Evolutionary conservation across 2,329 filamentous ascomycete genomes (phyloP).

Genomic region (Thermothelomyces thermophilus): DNA sequence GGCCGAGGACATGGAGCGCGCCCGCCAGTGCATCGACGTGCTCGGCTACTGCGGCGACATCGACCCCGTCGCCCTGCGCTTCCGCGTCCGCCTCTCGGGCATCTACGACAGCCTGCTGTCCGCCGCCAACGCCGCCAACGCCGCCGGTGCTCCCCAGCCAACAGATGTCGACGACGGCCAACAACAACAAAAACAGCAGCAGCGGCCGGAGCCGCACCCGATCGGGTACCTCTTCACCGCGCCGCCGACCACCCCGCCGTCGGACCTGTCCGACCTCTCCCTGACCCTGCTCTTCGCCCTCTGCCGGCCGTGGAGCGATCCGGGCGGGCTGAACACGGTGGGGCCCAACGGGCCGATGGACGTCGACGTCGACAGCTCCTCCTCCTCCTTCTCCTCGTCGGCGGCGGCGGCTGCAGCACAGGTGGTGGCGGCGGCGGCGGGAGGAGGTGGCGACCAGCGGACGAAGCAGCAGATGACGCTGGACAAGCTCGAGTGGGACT

Average conservation of each 20-base stretch:
- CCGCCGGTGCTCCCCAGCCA: too few relatives aligned
- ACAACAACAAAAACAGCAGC: too few relatives aligned
- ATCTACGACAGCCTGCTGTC: slow-evolving; percentile 13
- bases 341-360: not conserved
- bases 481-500: slow-evolving; percentile 14
- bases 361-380: not conserved
- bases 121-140: not conserved
- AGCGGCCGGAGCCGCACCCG: not conserved
- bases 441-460: too few relatives aligned
- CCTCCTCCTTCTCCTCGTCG: not conserved
- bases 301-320: slow-evolving; percentile 19
- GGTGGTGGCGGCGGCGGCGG: not conserved
- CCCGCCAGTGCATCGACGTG: slow-evolving; percentile 25
- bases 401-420: not conserved
- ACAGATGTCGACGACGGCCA: too few relatives aligned
- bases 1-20: slow-evolving; percentile 25
- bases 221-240: slow-evolving; percentile 14
- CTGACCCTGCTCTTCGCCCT: slow-evolving; percentile 14
- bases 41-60: slow-evolving; percentile 15
- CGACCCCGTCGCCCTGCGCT: slow-evolving; percentile 19
- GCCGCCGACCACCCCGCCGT: slow-evolving; percentile 3
- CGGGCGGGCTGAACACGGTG: not conserved
- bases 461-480: not conserved
- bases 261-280: slow-evolving; percentile 1
- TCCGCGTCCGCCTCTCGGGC: slow-evolving; percentile 15